These are phyloP conservation scores for Sideroxylon spinosum DNA, from an alignment of 179 eudicot species.

Conservation along the genomic window DNA sequence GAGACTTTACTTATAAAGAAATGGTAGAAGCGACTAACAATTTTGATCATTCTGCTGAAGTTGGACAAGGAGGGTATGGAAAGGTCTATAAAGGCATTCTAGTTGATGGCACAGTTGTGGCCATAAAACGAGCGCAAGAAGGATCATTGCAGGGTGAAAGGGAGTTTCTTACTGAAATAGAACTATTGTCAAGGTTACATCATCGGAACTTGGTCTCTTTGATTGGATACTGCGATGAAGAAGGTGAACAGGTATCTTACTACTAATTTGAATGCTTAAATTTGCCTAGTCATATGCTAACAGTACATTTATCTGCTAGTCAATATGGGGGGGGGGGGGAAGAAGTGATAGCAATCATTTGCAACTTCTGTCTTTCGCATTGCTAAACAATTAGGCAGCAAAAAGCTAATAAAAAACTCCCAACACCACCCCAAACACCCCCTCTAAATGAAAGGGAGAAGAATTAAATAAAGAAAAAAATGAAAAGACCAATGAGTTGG, in stretches of 20 bases:
- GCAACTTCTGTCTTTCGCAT: no score
- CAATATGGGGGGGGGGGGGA: no score
- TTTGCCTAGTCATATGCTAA: background rate
- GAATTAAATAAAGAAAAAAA: no score
- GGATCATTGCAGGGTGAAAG: constrained; percentile 74
- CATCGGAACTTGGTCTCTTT: constrained; percentile 67
- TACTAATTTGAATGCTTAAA: background rate
- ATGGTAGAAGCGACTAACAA: constrained; percentile 53
- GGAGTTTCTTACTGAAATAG: constrained; percentile 72
- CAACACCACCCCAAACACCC: no score
- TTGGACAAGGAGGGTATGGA: constrained; percentile 84
- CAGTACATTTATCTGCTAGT: background rate
- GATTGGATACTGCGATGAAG: constrained; percentile 73
- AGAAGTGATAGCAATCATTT: no score
- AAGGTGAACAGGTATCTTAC: constrained; percentile 65
- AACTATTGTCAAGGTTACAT: constrained; percentile 67
- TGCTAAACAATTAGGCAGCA: no score
- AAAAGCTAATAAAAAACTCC: no score
- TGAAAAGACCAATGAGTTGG: no score
- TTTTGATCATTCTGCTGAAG: constrained; percentile 33
- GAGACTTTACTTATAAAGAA: constrained; percentile 43
- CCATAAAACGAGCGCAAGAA: constrained; percentile 74
- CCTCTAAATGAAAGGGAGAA: no score
- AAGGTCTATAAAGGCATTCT: constrained; percentile 66
- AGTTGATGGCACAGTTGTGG: constrained; percentile 59